A percentile compares a stretch with the other conserved stretches of the same genome.
These are phyloP conservation scores for Psilocybe tampanensis DNA, from an alignment of 768 basidiomycete species.

Conservation along the genomic window DNA sequence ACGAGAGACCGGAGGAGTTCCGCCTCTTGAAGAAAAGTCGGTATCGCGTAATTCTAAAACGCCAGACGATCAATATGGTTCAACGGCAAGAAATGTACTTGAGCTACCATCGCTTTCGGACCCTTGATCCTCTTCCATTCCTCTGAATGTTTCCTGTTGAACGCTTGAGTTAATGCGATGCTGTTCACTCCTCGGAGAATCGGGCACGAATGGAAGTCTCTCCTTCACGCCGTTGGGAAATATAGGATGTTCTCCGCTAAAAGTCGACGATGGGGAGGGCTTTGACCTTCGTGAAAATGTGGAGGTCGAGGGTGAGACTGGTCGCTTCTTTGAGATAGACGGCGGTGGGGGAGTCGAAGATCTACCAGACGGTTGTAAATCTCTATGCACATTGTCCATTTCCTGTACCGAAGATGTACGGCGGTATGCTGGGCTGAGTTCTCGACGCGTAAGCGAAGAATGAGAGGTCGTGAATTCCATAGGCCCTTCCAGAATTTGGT, in stretches of 20 bases:
- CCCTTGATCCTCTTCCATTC: neutral
- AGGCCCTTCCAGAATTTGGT: neutral
- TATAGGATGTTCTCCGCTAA: neutral
- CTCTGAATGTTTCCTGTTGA: neutral
- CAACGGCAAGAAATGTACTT: neutral
- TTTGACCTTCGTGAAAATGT: constrained; percentile 1
- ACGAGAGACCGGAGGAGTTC: neutral
- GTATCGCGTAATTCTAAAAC: constrained; percentile 8
- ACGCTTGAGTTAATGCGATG: neutral
- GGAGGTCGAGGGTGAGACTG: constrained; percentile 8
- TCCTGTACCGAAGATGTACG: constrained; percentile 13
- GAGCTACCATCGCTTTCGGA: constrained; percentile 7
- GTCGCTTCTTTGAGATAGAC: constrained; percentile 9
- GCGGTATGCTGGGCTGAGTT: constrained; percentile 2
- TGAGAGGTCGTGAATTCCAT: neutral
- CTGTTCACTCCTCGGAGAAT: neutral
- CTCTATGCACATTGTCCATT: constrained; percentile 11
- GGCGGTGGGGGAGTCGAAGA: constrained; percentile 11
- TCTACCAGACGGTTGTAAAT: constrained; percentile 2
- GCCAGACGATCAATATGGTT: neutral
- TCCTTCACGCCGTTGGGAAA: neutral
- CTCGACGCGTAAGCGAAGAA: neutral
- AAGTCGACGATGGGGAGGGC: neutral
- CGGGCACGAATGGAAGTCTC: neutral
- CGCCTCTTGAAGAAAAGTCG: constrained; percentile 9